Evolutionary conservation across 345 rosid species (phyloP).

Genomic region (Eucalyptus viminalis): DNA sequence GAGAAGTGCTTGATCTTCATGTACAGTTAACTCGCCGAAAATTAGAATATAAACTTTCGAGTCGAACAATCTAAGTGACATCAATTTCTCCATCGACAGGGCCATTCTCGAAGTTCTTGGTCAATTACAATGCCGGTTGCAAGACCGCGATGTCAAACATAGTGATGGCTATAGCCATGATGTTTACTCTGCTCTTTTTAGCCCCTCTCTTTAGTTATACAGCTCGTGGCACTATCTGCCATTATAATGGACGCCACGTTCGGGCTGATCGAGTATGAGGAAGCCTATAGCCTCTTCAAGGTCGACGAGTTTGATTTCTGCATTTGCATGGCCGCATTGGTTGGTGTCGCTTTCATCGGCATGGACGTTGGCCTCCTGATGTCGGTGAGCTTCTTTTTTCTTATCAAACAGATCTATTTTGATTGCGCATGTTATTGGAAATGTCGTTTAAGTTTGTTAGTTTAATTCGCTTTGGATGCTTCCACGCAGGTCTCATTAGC

Average conservation of each 20-base stretch:
- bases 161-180: constrained; percentile 74
- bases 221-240: constrained; percentile 77
- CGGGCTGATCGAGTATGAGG: constrained; percentile 62
- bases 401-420: not conserved
- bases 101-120: constrained; percentile 75
- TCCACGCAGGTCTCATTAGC: constrained; percentile 29
- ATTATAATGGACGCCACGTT: constrained; percentile 79
- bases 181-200: constrained; percentile 57
- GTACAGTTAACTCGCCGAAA: not conserved
- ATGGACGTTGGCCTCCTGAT: constrained; percentile 72
- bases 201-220: constrained; percentile 87
- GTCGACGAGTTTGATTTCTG: constrained; percentile 75
- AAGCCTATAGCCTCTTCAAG: constrained; percentile 42
- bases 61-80: not conserved
- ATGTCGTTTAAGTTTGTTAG: not conserved
- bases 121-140: constrained; percentile 67
- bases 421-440: not conserved
- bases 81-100: constrained; percentile 14
- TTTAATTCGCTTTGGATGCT: not conserved
- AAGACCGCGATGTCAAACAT: constrained; percentile 62
- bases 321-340: constrained; percentile 62
- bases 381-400: constrained; percentile 19
- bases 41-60: not conserved
- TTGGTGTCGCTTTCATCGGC: constrained; percentile 69
- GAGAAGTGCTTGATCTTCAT: not conserved